These are phyloP conservation scores for Agaricus subrufescens DNA, from an alignment of 768 basidiomycete species.

Conservation along the genomic window DNA sequence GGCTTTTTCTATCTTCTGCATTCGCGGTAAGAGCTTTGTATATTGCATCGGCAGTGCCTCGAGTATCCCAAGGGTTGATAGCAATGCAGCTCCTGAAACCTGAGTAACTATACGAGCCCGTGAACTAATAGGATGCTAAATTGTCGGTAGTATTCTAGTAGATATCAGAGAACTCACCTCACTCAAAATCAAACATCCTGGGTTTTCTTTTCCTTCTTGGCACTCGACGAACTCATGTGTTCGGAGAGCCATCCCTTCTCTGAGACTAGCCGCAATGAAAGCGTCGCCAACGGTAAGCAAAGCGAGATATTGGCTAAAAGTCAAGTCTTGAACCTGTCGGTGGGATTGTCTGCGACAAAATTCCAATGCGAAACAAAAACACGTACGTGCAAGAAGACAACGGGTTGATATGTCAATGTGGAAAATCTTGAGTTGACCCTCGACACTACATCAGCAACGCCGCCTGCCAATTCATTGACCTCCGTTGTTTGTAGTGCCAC, in stretches of 20 bases:
- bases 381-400: slow-evolving; percentile 56
- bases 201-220: slow-evolving; percentile 51
- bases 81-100: slow-evolving; percentile 86
- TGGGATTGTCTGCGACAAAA: not conserved
- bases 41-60: slow-evolving; percentile 82
- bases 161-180: slow-evolving; percentile 43
- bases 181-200: slow-evolving; percentile 71
- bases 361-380: not conserved
- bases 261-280: slow-evolving; percentile 77
- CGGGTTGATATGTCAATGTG: slow-evolving; percentile 81
- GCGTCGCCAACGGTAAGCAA: slow-evolving; percentile 79
- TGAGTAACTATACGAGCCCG: slow-evolving; percentile 81
- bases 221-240: slow-evolving; percentile 86
- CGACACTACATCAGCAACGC: slow-evolving; percentile 70
- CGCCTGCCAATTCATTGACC: slow-evolving; percentile 67
- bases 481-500: slow-evolving; percentile 82
- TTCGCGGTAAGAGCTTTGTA: slow-evolving; percentile 65
- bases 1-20: slow-evolving; percentile 62
- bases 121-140: slow-evolving; percentile 46
- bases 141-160: not conserved
- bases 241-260: slow-evolving; percentile 85
- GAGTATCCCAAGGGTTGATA: slow-evolving; percentile 81
- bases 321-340: slow-evolving; percentile 71
- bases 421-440: slow-evolving; percentile 82
- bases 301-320: slow-evolving; percentile 82